phyloP scores from a whole-genome alignment of 1,284 basidiomycete species.

The Malassezia brasiliensis region DNA sequence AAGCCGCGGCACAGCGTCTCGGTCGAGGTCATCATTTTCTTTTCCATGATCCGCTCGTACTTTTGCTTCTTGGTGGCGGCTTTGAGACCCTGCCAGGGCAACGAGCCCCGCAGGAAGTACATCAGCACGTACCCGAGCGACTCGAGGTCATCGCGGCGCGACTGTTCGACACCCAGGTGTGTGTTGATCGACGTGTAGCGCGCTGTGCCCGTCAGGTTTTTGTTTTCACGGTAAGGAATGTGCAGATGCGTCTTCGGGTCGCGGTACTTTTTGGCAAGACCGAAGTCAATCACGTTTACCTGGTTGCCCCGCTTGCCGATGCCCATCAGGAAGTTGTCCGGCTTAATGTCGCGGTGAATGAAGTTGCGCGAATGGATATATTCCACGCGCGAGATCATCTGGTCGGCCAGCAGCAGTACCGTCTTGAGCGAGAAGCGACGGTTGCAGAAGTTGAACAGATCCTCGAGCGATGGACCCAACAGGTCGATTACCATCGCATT shows the following conservation, averaged over 20 bases:
- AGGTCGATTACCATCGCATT: conserved; percentile 99
- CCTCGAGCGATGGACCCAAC: conserved; percentile 91
- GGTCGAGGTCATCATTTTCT: conserved; percentile 50
- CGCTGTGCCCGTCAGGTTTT: conserved; percentile 96
- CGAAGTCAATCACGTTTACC: conserved; percentile 98
- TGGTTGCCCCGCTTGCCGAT: conserved; percentile 99
- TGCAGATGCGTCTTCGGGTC: conserved; percentile 99
- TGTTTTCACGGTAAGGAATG: conserved; percentile 99
- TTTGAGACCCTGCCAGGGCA: conserved; percentile 48
- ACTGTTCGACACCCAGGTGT: conserved; percentile 70
- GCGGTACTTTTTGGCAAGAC: conserved; percentile 97
- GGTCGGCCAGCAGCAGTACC: conserved; percentile 88
- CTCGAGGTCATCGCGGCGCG: conserved; percentile 47
- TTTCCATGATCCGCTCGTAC: conserved; percentile 50
- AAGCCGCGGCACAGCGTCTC: conserved; percentile 49
- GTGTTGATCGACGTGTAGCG: conserved; percentile 99
- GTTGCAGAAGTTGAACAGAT: conserved; percentile 99
- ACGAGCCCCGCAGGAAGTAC: conserved; percentile 48
- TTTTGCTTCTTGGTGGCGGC: conserved; percentile 49
- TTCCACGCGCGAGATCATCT: conserved; percentile 95
- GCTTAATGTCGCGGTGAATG: conserved; percentile 98
- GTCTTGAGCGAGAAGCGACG: conserved; percentile 97
- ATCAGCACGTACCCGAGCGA: conserved; percentile 47
- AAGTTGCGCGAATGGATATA: conserved; percentile 99
- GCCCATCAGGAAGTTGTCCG: conserved; percentile 99